These are phyloP conservation scores for Agaricus subrufescens DNA, from an alignment of 768 basidiomycete genomes.

Conservation along the genomic window DNA sequence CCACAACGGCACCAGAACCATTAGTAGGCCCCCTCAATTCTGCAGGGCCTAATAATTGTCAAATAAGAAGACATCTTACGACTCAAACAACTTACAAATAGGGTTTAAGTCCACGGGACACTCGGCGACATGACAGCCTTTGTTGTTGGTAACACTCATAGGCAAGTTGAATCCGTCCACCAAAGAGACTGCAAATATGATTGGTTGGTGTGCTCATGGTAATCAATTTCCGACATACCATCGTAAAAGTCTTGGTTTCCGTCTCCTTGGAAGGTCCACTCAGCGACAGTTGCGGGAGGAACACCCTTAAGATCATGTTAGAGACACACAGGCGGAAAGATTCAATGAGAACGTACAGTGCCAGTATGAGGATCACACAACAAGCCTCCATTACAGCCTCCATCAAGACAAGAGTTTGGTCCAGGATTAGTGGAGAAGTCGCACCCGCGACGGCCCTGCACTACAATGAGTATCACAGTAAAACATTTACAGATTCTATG, in stretches of 20 bases:
- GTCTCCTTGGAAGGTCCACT: conserved; percentile 51
- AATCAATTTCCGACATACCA: conserved; percentile 28
- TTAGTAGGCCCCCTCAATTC: conserved; percentile 50
- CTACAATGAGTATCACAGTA: background rate
- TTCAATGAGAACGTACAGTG: conserved; percentile 28
- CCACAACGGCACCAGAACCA: conserved; percentile 48
- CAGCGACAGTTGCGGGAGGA: conserved; percentile 67
- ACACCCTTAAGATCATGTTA: conserved; percentile 33
- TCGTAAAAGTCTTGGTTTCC: conserved; percentile 54
- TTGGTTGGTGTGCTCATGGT: background rate
- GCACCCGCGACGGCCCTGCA: conserved; percentile 58
- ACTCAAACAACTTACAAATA: conserved; percentile 21
- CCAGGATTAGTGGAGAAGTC: conserved; percentile 50
- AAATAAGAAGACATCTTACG: no score
- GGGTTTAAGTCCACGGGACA: conserved; percentile 62
- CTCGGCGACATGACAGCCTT: conserved; percentile 47
- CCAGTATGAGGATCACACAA: conserved; percentile 47
- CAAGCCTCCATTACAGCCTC: conserved; percentile 69
- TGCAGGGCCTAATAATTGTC: conserved; percentile 35
- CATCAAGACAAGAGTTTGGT: conserved; percentile 58
- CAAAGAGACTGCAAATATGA: conserved; percentile 42
- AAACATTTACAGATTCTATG: no score
- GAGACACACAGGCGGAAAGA: background rate
- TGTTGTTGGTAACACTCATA: conserved; percentile 49
- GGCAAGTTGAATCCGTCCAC: conserved; percentile 68